Percentiles rank a stretch among this genome's conserved stretches.
Evolutionary conservation across 2,329 filamentous ascomycete genomes (phyloP).

Genomic region (Dendrostoma leiphaemia): DNA sequence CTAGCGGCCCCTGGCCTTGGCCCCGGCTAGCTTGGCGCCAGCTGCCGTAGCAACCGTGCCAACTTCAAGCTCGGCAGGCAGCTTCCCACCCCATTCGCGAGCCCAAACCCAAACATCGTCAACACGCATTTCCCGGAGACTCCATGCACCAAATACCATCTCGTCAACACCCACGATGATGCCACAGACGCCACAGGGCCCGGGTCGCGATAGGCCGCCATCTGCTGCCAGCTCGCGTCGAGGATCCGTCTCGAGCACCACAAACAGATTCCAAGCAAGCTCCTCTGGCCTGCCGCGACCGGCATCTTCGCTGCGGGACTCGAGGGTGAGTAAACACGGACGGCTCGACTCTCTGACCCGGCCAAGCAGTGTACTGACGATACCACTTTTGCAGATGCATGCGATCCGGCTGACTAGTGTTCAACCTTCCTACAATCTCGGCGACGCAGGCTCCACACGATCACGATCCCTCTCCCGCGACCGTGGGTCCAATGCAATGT

Average conservation of each 20-base stretch:
- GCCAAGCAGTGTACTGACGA: not conserved
- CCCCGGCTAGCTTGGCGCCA: too few species aligned
- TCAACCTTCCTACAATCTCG: slow-evolving; percentile 37
- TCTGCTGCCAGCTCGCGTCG: slow-evolving; percentile 23
- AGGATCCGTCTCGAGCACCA: slow-evolving; percentile 21
- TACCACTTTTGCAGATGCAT: slow-evolving; percentile 21
- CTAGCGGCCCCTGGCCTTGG: not conserved
- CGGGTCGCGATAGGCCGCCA: slow-evolving; percentile 21
- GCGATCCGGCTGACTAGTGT: slow-evolving; percentile 26
- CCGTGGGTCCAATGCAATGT: slow-evolving; percentile 1
- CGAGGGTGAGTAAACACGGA: slow-evolving; percentile 25
- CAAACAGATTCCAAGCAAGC: slow-evolving; percentile 25
- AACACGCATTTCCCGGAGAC: not conserved
- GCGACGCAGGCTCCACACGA: slow-evolving; percentile 28
- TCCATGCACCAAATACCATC: not conserved
- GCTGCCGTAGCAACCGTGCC: too few species aligned
- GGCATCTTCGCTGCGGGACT: slow-evolving; percentile 25
- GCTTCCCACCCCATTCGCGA: not conserved
- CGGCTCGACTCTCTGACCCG: not conserved
- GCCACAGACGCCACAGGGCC: slow-evolving; percentile 24
- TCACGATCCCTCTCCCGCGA: slow-evolving; percentile 9
- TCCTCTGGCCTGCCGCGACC: slow-evolving; percentile 26
- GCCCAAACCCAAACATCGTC: not conserved
- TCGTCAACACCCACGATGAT: slow-evolving; percentile 15
- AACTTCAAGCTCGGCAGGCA: not conserved